A percentile compares a stretch with the other conserved stretches of the same genome.
These are phyloP conservation scores for Ophiocordyceps sinensis DNA, from an alignment of 2,329 filamentous ascomycete species.

Conservation along the genomic window DNA sequence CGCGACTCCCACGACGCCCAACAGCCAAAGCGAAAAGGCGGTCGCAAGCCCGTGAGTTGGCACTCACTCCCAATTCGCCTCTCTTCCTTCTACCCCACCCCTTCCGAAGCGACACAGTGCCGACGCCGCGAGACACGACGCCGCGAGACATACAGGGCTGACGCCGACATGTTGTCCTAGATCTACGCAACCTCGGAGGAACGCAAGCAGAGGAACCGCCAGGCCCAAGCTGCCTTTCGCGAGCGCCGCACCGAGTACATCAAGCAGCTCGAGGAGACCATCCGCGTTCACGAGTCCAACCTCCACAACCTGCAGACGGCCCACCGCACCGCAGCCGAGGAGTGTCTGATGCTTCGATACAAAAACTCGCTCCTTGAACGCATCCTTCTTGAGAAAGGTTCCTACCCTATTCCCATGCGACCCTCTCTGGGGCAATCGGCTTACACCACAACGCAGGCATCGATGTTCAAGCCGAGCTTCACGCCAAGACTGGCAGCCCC, in stretches of 20 bases:
- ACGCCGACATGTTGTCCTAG: conserved; percentile 28
- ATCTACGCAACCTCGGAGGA: conserved; percentile 99
- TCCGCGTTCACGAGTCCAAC: conserved; percentile 92
- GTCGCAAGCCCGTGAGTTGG: conserved; percentile 74
- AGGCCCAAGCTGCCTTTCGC: conserved; percentile 93
- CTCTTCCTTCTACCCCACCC: no score
- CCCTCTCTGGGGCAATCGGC: neutral
- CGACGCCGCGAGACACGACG: neutral
- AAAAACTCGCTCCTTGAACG: conserved; percentile 95
- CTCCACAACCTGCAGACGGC: conserved; percentile 86
- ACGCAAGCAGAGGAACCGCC: conserved; percentile 91
- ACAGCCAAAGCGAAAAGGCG: conserved; percentile 89
- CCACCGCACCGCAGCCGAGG: conserved; percentile 86
- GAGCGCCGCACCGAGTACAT: conserved; percentile 98
- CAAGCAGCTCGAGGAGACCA: conserved; percentile 94
- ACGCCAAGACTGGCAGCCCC: conserved; percentile 81
- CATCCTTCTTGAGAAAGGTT: conserved; percentile 91
- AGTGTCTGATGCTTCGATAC: conserved; percentile 95
- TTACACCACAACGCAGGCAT: conserved; percentile 46
- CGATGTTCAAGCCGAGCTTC: conserved; percentile 91
- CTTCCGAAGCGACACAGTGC: neutral
- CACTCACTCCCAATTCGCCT: neutral
- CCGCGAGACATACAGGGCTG: neutral
- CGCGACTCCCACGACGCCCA: conserved; percentile 34
- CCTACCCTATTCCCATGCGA: neutral